These are phyloP conservation scores for Malassezia pachydermatis DNA, from an alignment of 1,284 basidiomycete genomes.

Conservation along the genomic window DNA sequence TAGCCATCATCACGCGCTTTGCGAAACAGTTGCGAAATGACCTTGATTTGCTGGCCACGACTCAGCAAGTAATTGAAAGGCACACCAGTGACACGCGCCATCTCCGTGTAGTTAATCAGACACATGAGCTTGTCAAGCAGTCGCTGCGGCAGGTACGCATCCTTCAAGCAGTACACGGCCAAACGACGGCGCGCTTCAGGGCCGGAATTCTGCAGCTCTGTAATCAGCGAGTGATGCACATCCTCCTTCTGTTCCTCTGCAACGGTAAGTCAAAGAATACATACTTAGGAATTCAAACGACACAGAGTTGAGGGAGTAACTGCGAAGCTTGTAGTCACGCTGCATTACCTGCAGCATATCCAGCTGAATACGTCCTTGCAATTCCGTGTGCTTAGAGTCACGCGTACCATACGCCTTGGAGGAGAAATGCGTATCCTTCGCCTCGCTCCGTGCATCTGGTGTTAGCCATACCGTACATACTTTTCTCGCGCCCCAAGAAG, in stretches of 20 bases:
- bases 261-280: neutral
- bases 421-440: conserved; percentile 47
- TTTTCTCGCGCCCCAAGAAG: conserved; percentile 41
- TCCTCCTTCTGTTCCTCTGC: conserved; percentile 46
- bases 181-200: conserved; percentile 45
- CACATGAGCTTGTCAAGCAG: conserved; percentile 49
- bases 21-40: conserved; percentile 46
- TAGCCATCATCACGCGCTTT: conserved; percentile 46
- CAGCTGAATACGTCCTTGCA: conserved; percentile 46
- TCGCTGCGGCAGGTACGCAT: conserved; percentile 47
- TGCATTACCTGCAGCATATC: conserved; percentile 49
- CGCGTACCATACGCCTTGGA: conserved; percentile 48
- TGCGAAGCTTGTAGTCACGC: conserved; percentile 47
- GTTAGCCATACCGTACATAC: neutral
- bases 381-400: conserved; percentile 45
- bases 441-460: conserved; percentile 34
- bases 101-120: conserved; percentile 48
- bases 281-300: conserved; percentile 43
- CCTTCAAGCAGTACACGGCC: conserved; percentile 47
- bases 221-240: conserved; percentile 46
- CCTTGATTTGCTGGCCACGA: conserved; percentile 48
- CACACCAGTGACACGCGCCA: conserved; percentile 47
- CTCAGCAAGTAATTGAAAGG: conserved; percentile 48
- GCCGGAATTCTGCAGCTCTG: conserved; percentile 45
- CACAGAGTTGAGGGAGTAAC: conserved; percentile 46